A percentile compares a stretch with the other conserved stretches of the same genome.
Evolutionary conservation across 345 rosid genomes (phyloP).

Genomic region (Cardamine chenopodiifolia): DNA sequence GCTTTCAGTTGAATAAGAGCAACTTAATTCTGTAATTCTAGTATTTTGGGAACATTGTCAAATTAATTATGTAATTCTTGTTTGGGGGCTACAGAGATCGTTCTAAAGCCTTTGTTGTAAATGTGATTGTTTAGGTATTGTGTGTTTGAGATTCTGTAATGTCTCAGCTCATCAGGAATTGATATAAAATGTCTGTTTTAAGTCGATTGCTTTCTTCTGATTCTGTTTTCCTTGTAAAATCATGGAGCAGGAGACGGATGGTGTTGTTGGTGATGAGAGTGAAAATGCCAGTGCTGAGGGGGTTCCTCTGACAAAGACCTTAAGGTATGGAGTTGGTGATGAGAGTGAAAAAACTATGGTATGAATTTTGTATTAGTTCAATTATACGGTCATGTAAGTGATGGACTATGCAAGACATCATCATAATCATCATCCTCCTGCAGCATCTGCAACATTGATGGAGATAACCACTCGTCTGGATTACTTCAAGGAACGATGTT

Average conservation of each 20-base stretch:
- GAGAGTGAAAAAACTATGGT: too few species aligned
- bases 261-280: constrained; percentile 50
- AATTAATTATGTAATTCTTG: neutral
- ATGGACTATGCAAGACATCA: constrained; percentile 48
- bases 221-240: constrained; percentile 26
- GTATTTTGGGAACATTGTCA: neutral
- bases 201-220: constrained; percentile 1
- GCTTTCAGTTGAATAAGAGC: too few species aligned
- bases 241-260: constrained; percentile 68
- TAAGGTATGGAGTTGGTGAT: too few species aligned
- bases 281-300: constrained; percentile 43
- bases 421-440: constrained; percentile 57
- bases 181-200: neutral
- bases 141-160: constrained; percentile 6
- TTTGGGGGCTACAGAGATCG: neutral
- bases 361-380: neutral
- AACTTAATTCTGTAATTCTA: too few species aligned
- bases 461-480: constrained; percentile 90
- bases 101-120: neutral
- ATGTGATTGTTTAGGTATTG: neutral
- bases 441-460: constrained; percentile 80
- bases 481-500: constrained; percentile 96
- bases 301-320: neutral
- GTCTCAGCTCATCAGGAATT: neutral
- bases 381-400: constrained; percentile 45